Conservation (phyloP, 371 early-diverging fungal genomes). For the Mortierella sp. region DNA sequence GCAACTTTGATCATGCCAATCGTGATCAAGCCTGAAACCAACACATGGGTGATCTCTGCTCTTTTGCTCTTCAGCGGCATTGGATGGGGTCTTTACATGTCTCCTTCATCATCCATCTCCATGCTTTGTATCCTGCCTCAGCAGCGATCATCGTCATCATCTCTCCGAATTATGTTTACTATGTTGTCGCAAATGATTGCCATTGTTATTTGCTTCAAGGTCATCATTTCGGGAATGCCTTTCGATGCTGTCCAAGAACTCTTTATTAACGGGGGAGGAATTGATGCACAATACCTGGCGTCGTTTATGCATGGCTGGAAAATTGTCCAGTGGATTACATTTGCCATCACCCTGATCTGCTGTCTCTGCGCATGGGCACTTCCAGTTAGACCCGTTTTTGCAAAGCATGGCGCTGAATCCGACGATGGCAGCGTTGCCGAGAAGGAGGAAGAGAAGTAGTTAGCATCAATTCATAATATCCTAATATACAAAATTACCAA, state of each 20-base stretch:
- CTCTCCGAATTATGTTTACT: constrained; percentile 53
- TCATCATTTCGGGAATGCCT: constrained; percentile 49
- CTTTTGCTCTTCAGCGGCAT: constrained; percentile 42
- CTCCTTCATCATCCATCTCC: constrained; percentile 46
- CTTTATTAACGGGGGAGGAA: background rate
- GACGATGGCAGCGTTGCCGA: background rate
- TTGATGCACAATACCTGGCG: background rate
- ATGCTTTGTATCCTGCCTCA: constrained; percentile 54
- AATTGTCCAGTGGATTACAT: constrained; percentile 3
- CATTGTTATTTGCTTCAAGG: constrained; percentile 53
- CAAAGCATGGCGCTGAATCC: background rate
- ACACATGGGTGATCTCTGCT: constrained; percentile 23
- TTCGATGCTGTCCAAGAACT: constrained; percentile 20
- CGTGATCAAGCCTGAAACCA: constrained; percentile 15
- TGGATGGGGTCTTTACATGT: constrained; percentile 53
- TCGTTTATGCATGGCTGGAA: constrained; percentile 8
- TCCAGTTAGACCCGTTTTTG: constrained; percentile 13
- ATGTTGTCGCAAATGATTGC: constrained; percentile 56
- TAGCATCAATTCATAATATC: background rate
- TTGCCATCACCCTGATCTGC: constrained; percentile 16
- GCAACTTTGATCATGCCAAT: constrained; percentile 46
- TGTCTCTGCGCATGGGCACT: constrained; percentile 23
- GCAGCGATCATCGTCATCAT: constrained; percentile 48
- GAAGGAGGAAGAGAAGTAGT: background rate
- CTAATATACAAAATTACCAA: too few species aligned